Conservation (phyloP, 768 basidiomycete species). For the Scleroderma citrinum region DNA sequence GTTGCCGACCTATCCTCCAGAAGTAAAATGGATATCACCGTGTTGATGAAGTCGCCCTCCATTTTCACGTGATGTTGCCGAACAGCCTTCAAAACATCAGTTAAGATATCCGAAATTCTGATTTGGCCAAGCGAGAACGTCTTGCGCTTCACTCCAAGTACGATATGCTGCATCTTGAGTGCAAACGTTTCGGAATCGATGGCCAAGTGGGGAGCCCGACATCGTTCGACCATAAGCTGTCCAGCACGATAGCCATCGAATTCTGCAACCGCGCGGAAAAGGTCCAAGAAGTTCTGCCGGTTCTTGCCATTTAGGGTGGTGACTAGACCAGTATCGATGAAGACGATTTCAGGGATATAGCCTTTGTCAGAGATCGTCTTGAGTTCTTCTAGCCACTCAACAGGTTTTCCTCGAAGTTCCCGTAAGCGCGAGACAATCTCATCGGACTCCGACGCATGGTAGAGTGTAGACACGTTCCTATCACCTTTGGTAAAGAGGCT, state of each 20-base stretch:
- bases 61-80: slow-evolving; percentile 94
- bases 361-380: slow-evolving; percentile 55
- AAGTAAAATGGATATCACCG: slow-evolving; percentile 88
- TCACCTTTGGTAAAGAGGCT: slow-evolving; percentile 41
- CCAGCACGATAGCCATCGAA: slow-evolving; percentile 97
- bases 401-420: slow-evolving; percentile 42
- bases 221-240: slow-evolving; percentile 93
- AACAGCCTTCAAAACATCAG: slow-evolving; percentile 82
- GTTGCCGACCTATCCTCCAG: slow-evolving; percentile 93
- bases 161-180: slow-evolving; percentile 94
- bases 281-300: slow-evolving; percentile 89
- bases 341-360: slow-evolving; percentile 90
- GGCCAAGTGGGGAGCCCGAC: slow-evolving; percentile 83
- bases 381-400: slow-evolving; percentile 69
- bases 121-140: slow-evolving; percentile 97
- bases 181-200: slow-evolving; percentile 94
- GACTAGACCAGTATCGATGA: slow-evolving; percentile 94
- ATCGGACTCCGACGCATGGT: slow-evolving; percentile 42
- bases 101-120: slow-evolving; percentile 90
- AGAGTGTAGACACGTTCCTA: slow-evolving; percentile 16
- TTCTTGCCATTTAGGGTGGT: slow-evolving; percentile 81
- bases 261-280: slow-evolving; percentile 92
- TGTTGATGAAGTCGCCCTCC: slow-evolving; percentile 98
- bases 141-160: slow-evolving; percentile 89
- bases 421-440: slow-evolving; percentile 67